phyloP scores from a whole-genome alignment of 1,284 basidiomycete species.

The Apiotrichum sp. region DNA sequence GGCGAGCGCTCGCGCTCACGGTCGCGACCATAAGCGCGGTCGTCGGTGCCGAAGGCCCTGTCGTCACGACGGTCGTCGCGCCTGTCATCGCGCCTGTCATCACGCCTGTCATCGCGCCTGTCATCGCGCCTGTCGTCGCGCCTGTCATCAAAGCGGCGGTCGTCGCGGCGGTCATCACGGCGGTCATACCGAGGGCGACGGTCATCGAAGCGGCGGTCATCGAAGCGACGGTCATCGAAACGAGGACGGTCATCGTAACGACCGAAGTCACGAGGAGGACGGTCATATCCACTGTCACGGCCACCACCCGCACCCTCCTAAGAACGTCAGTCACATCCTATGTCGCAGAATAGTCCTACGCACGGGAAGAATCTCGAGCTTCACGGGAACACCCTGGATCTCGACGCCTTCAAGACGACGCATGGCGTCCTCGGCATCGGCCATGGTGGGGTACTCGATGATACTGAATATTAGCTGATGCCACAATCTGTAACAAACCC shows the following conservation, averaged over 20 bases:
- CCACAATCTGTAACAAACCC: slow-evolving; percentile 57
- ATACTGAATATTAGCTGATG: slow-evolving; percentile 53
- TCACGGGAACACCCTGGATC: slow-evolving; percentile 41
- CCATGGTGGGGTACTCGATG: slow-evolving; percentile 77
- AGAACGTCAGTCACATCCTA: too few species aligned
- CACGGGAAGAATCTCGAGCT: slow-evolving; percentile 35
- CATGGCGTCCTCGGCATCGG: slow-evolving; percentile 87
- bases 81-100: slow-evolving; percentile 17
- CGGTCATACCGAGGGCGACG: slow-evolving; percentile 18
- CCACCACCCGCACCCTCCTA: slow-evolving; percentile 6
- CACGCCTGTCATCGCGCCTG: slow-evolving; percentile 16
- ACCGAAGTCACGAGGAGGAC: slow-evolving; percentile 20
- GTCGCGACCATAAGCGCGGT: background rate
- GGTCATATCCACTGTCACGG: slow-evolving; percentile 17
- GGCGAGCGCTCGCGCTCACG: slow-evolving; percentile 17
- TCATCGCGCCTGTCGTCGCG: slow-evolving; percentile 12
- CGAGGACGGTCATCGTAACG: slow-evolving; percentile 25
- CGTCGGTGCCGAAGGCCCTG: background rate
- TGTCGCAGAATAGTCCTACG: slow-evolving; percentile 1
- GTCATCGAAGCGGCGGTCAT: slow-evolving; percentile 19
- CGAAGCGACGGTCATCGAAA: slow-evolving; percentile 24
- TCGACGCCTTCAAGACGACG: slow-evolving; percentile 64
- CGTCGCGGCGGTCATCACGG: slow-evolving; percentile 17
- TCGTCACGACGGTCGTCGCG: slow-evolving; percentile 20
- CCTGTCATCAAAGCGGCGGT: slow-evolving; percentile 12